A percentile compares a stretch with the other conserved stretches of the same genome.
Conservation (phyloP, 2,329 filamentous ascomycete species). For the Aspergillus sclerotialis region DNA sequence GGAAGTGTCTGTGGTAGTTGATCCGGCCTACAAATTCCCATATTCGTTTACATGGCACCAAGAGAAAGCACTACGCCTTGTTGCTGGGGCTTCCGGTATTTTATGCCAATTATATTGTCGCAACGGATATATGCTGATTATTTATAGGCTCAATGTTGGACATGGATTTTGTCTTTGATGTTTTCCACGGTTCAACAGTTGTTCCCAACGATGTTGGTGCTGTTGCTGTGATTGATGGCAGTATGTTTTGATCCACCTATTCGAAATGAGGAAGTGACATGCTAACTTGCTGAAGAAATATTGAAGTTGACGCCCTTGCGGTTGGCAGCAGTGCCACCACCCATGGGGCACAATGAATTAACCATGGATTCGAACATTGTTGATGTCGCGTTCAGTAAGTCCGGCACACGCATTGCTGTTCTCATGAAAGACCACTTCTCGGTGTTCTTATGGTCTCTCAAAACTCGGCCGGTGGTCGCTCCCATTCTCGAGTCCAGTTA, state of each 20-base stretch:
- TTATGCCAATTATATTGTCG: constrained; percentile 6
- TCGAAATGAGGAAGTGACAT: background rate
- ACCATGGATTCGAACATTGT: constrained; percentile 54
- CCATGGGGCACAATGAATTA: constrained; percentile 80
- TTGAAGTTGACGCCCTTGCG: constrained; percentile 82
- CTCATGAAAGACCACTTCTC: constrained; percentile 62
- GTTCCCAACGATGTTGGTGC: constrained; percentile 71
- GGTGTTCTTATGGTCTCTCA: constrained; percentile 62
- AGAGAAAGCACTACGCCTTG: constrained; percentile 69
- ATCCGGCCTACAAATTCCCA: constrained; percentile 14
- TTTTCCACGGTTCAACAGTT: constrained; percentile 60
- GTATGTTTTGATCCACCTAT: constrained; percentile 28
- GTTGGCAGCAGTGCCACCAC: constrained; percentile 79
- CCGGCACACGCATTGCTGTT: constrained; percentile 61
- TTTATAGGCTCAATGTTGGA: constrained; percentile 45
- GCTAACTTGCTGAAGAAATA: constrained; percentile 35
- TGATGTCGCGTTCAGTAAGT: constrained; percentile 67
- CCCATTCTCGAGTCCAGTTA: constrained; percentile 34
- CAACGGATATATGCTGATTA: constrained; percentile 1
- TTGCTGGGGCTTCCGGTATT: constrained; percentile 47
- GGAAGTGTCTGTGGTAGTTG: constrained; percentile 53
- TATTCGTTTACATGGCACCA: constrained; percentile 63
- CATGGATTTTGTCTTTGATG: constrained; percentile 61
- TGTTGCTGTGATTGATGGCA: constrained; percentile 79
- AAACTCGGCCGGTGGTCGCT: constrained; percentile 30